Base-by-base conservation (phyloP, 352 stramenopile species). In the Phytophthora podocarpi region DNA sequence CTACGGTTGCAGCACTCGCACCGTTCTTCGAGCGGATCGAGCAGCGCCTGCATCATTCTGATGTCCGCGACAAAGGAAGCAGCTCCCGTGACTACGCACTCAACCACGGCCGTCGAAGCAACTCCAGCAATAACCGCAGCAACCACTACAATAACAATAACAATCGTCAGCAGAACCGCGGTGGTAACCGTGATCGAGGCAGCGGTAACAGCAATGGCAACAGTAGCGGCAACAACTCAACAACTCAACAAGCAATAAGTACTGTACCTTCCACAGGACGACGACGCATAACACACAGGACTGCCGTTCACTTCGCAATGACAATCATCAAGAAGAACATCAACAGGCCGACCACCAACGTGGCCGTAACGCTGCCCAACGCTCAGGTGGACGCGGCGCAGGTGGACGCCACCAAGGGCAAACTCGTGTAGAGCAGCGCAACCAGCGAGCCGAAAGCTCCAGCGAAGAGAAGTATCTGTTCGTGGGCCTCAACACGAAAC, bases 401-500 rank as follows among this genome's bases (percentile, higher is more conserved):
- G n/a, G 4, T 40, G 15, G 12, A 2, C 36, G n/a, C 21, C 13
- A 35, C 15, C 15, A 46, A 24, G n/a, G n/a, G n/a, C 30, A 37
- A 23, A 50, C 51, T 1, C 51, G 39, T 34, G 51, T 59, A 0
- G 39, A 59, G 11, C 39, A 59, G 12, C 40, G 51, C 18, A 9
- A 7, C 1, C 28, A 28, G 11, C 36, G 16, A 10, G 18, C 8
- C 16, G 30, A 39, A 7, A 39, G 11, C 23, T 55, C 23, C 1
- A 57, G 46, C 16, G 55, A 55, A 5, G 46, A 64, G 16, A 30
- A 64, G 18, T 64, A 52, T n/a, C 3, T 57, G 28, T 57, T 64
- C 8, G 45, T 64, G 13, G 55, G 55, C 10, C 3, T 51, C 7
- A 24, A 45, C 16, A 1, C n/a, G n/a, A n/a, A n/a, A n/a, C n/a